Percentiles rank a stretch among this genome's conserved stretches.
phyloP scores from a whole-genome alignment of 2,329 filamentous ascomycete genomes.

The Phialophora tarda region DNA sequence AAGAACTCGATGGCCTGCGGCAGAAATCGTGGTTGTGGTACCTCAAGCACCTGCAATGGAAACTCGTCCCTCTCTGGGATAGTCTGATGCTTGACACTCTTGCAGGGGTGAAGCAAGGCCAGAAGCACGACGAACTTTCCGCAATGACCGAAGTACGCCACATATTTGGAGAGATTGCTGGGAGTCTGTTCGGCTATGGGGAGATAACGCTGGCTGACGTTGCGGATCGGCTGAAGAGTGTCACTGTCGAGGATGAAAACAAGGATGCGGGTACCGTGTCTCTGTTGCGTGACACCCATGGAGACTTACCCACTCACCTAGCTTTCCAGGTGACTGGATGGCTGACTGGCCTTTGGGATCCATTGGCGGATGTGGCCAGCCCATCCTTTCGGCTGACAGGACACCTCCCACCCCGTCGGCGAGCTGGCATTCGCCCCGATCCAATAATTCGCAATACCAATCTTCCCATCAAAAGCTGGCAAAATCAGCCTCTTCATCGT shows the following conservation, averaged over 20 bases:
- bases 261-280: neutral
- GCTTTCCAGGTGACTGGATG: slow-evolving; percentile 18
- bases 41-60: slow-evolving; percentile 6
- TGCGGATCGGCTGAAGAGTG: neutral
- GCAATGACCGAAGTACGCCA: neutral
- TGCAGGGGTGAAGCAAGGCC: neutral
- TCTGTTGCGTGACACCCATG: slow-evolving; percentile 9
- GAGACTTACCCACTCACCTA: slow-evolving; percentile 5
- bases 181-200: neutral
- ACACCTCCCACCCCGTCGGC: neutral
- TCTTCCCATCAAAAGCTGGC: neutral
- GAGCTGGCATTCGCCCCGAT: neutral
- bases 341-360: slow-evolving; percentile 22
- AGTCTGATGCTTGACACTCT: neutral
- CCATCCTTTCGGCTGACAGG: neutral
- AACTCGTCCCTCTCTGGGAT: slow-evolving; percentile 8
- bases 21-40: slow-evolving; percentile 13
- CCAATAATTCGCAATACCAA: slow-evolving; percentile 8
- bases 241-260: neutral
- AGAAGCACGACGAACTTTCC: neutral
- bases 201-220: neutral
- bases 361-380: neutral
- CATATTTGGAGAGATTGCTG: neutral
- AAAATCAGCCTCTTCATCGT: slow-evolving; percentile 17
- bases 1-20: slow-evolving; percentile 3